Percentiles rank a stretch among this genome's conserved stretches.
These are phyloP conservation scores for Phalaenopsis aphrodite DNA, from an alignment of 106 monocot genomes.

Conservation along the genomic window DNA sequence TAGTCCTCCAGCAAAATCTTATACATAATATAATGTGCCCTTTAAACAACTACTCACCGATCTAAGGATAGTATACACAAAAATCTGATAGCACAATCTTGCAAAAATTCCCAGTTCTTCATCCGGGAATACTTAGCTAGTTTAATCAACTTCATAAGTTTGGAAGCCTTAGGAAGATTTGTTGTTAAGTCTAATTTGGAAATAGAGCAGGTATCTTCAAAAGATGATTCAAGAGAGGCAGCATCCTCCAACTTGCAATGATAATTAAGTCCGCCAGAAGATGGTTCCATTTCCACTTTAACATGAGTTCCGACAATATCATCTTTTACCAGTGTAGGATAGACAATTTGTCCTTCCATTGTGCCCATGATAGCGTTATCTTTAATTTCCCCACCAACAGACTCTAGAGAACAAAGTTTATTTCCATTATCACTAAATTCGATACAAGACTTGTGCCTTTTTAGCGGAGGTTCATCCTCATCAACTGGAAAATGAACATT, in stretches of 20 bases:
- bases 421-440: not conserved
- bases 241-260: constrained; percentile 20
- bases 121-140: constrained; percentile 59
- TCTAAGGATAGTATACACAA: constrained; percentile 89
- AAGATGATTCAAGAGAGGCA: constrained; percentile 2
- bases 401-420: not conserved
- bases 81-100: constrained; percentile 93
- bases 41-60: constrained; percentile 41
- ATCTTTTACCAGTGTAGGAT: constrained; percentile 4
- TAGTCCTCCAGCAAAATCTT: not conserved
- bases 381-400: constrained; percentile 4
- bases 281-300: constrained; percentile 44
- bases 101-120: constrained; percentile 95
- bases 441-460: constrained; percentile 37
- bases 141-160: constrained; percentile 62
- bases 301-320: constrained; percentile 17
- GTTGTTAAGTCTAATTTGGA: constrained; percentile 16
- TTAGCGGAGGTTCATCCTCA: constrained; percentile 44
- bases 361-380: constrained; percentile 5
- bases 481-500: constrained; percentile 43
- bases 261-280: constrained; percentile 11
- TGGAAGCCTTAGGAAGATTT: constrained; percentile 42
- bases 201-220: constrained; percentile 18
- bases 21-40: not conserved
- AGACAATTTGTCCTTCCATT: constrained; percentile 8